phyloP scores from a whole-genome alignment of 23 red algal genomes.

The Pyropia haitanensis region DNA sequence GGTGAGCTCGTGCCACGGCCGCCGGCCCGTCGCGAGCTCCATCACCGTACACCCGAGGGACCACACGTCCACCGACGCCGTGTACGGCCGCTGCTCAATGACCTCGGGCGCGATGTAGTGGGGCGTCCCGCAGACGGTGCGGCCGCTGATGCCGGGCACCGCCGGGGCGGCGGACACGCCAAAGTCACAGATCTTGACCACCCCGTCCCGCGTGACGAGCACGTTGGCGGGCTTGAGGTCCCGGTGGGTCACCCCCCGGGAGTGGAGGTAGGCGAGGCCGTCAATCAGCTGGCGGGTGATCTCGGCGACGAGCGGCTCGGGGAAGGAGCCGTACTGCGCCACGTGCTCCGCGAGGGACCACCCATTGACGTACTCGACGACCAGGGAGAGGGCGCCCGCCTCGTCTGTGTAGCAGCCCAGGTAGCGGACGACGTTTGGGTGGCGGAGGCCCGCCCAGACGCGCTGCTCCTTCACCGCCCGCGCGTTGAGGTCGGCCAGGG shows the following conservation, averaged over 20 bases:
- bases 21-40: slow-evolving; percentile 62
- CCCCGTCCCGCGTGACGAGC: slow-evolving; percentile 51
- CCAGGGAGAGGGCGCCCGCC: slow-evolving; percentile 48
- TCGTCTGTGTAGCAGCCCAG: slow-evolving; percentile 72
- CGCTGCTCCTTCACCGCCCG: slow-evolving; percentile 81
- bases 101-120: slow-evolving; percentile 92
- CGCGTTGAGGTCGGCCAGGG: slow-evolving; percentile 28
- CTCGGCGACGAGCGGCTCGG: slow-evolving; percentile 67
- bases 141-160: slow-evolving; percentile 40
- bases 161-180: slow-evolving; percentile 60
- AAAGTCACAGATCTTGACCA: slow-evolving; percentile 96
- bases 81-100: slow-evolving; percentile 77
- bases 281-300: slow-evolving; percentile 74
- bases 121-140: slow-evolving; percentile 69
- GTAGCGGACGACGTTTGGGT: slow-evolving; percentile 76
- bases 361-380: slow-evolving; percentile 82
- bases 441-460: slow-evolving; percentile 61
- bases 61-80: slow-evolving; percentile 80
- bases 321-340: slow-evolving; percentile 63
- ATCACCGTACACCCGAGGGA: slow-evolving; percentile 78
- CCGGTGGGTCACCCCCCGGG: slow-evolving; percentile 74
- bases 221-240: slow-evolving; percentile 95
- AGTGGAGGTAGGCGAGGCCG: slow-evolving; percentile 74
- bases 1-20: slow-evolving; percentile 81
- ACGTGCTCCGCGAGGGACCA: slow-evolving; percentile 77